Base-by-base conservation (phyloP, 768 basidiomycete species). In the Auricularia cornea region DNA sequence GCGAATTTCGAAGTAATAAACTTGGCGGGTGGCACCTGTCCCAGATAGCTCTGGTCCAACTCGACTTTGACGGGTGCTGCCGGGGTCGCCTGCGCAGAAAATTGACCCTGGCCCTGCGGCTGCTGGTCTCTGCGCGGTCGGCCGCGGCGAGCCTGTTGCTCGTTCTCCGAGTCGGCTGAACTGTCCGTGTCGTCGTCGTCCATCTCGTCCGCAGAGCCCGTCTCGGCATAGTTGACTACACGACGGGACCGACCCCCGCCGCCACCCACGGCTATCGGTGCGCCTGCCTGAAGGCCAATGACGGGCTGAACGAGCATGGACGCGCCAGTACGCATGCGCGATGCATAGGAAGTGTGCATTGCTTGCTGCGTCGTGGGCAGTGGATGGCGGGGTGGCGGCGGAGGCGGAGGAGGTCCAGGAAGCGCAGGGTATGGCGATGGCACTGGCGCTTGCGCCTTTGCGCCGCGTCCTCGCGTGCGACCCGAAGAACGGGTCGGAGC, bases 241-340 rank as follows among this genome's bases (percentile, higher is more conserved):
- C 44, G 44, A 12, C 44, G 10, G 1, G 44, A 48, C 10, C 44
- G 16, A 23, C 44, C 44, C 11, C 44, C 44, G 23, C 44, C 44
- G 20, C 16, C 44, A 20, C 44, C 44, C 11, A 18, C 11, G 20
- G 23, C 81, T 66, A 68, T 63, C 1, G 67, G 51, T 2, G 73
- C 63, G 18, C 75, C 40, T 0, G 72, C 75, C 20, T 48, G 44
- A 5, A 18, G 44, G 38, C 79, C 74, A 12, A 84, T 69, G 68
- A 92, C 84, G 23, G 97, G 97, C 70, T 99, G 97, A 75, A 98
- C 82, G 67, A 99, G 84, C 5, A 94, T 84, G 0, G 92, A 89
- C 3, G 89, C 82, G 18, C 97, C 97, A 0, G 96, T 95, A 29
- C 90, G 86, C 60, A 98, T 77, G n/a, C 96, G 84, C 5, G 94